These are phyloP conservation scores for Saitozyma sp. DNA, from an alignment of 768 basidiomycete genomes.

Conservation along the genomic window DNA sequence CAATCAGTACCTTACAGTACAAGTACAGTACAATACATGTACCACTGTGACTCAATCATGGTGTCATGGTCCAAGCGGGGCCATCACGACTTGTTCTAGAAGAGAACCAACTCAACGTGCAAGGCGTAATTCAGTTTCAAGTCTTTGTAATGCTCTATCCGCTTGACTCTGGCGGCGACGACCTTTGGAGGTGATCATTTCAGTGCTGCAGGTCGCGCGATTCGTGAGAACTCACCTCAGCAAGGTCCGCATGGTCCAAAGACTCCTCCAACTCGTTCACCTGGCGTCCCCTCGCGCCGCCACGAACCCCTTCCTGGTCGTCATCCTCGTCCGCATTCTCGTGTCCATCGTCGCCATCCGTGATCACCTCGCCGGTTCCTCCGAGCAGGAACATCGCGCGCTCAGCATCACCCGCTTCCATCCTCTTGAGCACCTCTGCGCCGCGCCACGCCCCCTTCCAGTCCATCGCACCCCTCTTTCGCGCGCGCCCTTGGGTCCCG, in stretches of 20 bases:
- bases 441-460: conserved; percentile 11
- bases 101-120: conserved; percentile 15
- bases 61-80: too few relatives aligned
- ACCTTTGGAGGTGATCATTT: neutral
- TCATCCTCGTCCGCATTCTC: neutral
- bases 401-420: conserved; percentile 4
- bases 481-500: neutral
- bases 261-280: neutral
- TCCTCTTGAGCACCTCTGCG: conserved; percentile 8
- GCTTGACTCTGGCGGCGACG: conserved; percentile 3
- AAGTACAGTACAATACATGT: too few relatives aligned
- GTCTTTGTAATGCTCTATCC: conserved; percentile 14
- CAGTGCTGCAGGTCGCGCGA: neutral
- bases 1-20: too few relatives aligned
- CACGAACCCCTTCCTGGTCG: neutral
- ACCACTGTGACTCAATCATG: too few relatives aligned
- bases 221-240: neutral
- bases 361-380: too few relatives aligned
- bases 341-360: too few relatives aligned
- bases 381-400: too few relatives aligned
- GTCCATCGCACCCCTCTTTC: neutral
- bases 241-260: neutral
- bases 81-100: too few relatives aligned
- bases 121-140: conserved; percentile 10
- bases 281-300: neutral